Evolutionary conservation across 1,139 yeast species (phyloP).

Genomic region (Pichia sp.): DNA sequence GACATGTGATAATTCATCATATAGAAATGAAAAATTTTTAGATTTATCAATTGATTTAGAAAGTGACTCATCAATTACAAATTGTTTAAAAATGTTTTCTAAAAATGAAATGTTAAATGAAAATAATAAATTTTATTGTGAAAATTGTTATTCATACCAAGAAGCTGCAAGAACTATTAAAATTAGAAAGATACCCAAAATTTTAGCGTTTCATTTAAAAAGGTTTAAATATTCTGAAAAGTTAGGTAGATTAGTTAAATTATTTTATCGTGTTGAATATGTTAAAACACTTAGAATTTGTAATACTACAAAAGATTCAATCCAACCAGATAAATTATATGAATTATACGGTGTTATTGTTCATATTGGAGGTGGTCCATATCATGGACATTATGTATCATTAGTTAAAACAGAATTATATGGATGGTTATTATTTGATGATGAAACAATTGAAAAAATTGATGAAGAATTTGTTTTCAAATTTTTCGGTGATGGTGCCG

Average conservation of each 20-base stretch:
- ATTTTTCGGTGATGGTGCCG: constrained; percentile 85
- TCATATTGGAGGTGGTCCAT: constrained; percentile 96
- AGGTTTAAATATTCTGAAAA: constrained; percentile 88
- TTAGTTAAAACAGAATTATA: constrained; percentile 71
- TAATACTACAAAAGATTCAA: constrained; percentile 59
- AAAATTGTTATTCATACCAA: constrained; percentile 81
- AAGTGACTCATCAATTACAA: constrained; percentile 66
- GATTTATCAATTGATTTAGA: constrained; percentile 86
- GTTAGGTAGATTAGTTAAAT: constrained; percentile 73
- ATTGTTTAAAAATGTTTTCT: constrained; percentile 72
- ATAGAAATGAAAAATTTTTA: constrained; percentile 78
- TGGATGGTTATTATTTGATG: constrained; percentile 92
- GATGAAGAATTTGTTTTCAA: constrained; percentile 78
- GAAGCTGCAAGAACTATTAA: constrained; percentile 94
- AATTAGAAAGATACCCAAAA: constrained; percentile 68
- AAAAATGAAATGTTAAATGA: constrained; percentile 82
- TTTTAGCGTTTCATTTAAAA: constrained; percentile 78
- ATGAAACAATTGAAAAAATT: constrained; percentile 87
- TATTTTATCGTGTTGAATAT: constrained; percentile 79
- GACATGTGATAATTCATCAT: constrained; percentile 81
- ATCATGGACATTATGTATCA: constrained; percentile 94
- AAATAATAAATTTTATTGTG: constrained; percentile 89
- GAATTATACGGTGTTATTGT: constrained; percentile 84
- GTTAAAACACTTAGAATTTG: constrained; percentile 69
- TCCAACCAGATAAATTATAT: constrained; percentile 48